Percentiles rank a stretch among this genome's conserved stretches.
These are phyloP conservation scores for Aureobasidium sp. DNA, from an alignment of 2,329 filamentous ascomycete species.

Conservation along the genomic window DNA sequence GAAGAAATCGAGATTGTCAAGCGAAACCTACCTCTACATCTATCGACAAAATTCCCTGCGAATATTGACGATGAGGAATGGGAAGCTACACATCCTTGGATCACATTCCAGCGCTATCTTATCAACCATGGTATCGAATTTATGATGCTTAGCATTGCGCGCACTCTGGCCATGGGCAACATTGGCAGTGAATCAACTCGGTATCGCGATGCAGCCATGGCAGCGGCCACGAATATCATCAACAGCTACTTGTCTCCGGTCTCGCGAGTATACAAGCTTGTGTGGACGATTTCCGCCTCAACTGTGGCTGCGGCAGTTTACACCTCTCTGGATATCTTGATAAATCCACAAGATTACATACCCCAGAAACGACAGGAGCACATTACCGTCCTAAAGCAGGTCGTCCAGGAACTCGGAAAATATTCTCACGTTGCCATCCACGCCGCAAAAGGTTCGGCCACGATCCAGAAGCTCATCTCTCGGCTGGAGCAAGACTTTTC, in stretches of 20 bases:
- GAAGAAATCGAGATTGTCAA: constrained; percentile 14
- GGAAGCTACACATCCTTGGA: constrained; percentile 4
- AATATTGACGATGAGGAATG: constrained; percentile 14
- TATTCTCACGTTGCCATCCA: background rate
- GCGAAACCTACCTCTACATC: constrained; percentile 6
- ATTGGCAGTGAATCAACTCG: background rate
- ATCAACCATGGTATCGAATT: background rate
- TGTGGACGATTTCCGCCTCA: constrained; percentile 12
- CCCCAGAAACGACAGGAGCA: background rate
- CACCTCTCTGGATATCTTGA: constrained; percentile 5
- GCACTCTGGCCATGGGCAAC: constrained; percentile 9
- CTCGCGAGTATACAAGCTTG: constrained; percentile 4
- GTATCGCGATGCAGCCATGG: constrained; percentile 7
- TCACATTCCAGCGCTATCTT: constrained; percentile 9
- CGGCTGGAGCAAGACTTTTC: background rate
- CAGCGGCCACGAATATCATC: background rate
- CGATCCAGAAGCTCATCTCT: background rate
- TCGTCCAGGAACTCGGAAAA: background rate
- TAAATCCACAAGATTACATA: constrained; percentile 4
- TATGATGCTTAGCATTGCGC: constrained; percentile 9
- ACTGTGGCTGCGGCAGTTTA: constrained; percentile 11
- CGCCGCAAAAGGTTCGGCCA: constrained; percentile 7
- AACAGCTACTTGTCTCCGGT: background rate
- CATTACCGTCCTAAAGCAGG: background rate
- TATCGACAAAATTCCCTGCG: constrained; percentile 12